phyloP scores from a whole-genome alignment of 2,329 filamentous ascomycete species.

The Paraphoma sp. region DNA sequence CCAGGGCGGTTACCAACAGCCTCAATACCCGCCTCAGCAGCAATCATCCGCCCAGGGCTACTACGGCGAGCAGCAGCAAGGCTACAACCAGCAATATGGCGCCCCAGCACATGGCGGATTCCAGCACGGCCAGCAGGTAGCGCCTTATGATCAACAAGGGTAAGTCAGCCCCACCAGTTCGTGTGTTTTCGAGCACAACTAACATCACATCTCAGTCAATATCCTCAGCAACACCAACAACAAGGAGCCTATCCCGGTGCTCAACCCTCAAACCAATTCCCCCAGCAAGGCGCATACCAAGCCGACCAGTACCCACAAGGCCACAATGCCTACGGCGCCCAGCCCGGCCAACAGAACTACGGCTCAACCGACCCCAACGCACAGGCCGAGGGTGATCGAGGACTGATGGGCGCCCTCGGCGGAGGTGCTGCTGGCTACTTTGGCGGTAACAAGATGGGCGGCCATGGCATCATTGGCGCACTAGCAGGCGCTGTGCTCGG shows the following conservation, averaged over 20 bases:
- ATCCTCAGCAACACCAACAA: conserved; percentile 41
- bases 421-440: conserved; percentile 65
- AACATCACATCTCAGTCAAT: conserved; percentile 22
- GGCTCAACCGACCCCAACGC: conserved; percentile 54
- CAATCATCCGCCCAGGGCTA: conserved; percentile 32
- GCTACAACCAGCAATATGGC: conserved; percentile 49
- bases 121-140: conserved; percentile 52
- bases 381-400: conserved; percentile 62
- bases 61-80: conserved; percentile 44
- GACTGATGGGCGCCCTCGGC: conserved; percentile 62
- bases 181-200: conserved; percentile 19
- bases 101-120: conserved; percentile 58
- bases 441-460: conserved; percentile 61
- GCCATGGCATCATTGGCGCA: conserved; percentile 64
- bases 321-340: conserved; percentile 39
- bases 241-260: conserved; percentile 37
- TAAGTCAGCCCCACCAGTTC: conserved; percentile 26
- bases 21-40: conserved; percentile 41
- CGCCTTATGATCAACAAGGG: conserved; percentile 45
- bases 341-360: conserved; percentile 46
- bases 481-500: conserved; percentile 65
- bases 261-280: conserved; percentile 45
- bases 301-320: conserved; percentile 47
- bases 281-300: conserved; percentile 50
- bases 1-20: conserved; percentile 39